These are phyloP conservation scores for Ascochyta clinopodiicola DNA, from an alignment of 2,329 filamentous ascomycete genomes.

Conservation along the genomic window DNA sequence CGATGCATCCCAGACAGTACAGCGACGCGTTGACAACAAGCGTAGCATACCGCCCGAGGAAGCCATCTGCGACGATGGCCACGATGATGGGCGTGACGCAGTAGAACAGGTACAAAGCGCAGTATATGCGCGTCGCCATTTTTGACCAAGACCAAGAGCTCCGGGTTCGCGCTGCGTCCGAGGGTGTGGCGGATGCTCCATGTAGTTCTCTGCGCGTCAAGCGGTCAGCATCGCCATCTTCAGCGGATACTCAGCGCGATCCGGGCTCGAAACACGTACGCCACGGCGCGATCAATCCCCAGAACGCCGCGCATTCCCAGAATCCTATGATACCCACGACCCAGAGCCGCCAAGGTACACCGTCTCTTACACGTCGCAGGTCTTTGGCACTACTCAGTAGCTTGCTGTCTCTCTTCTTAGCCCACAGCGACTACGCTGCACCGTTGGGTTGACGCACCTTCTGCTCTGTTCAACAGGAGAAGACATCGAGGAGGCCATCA, in stretches of 20 bases:
- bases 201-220: too few species aligned
- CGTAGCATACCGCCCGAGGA: too few species aligned
- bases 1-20: too few species aligned
- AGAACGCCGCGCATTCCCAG: conserved; percentile 19
- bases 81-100: conserved; percentile 43
- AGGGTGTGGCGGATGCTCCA: too few species aligned
- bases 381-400: too few species aligned
- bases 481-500: too few species aligned
- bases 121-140: conserved; percentile 57
- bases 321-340: conserved; percentile 16
- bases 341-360: conserved; percentile 17
- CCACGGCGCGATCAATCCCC: conserved; percentile 28
- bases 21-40: too few species aligned
- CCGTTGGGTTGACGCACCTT: too few species aligned
- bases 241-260: neutral
- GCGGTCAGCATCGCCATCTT: too few species aligned
- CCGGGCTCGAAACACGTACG: conserved; percentile 32
- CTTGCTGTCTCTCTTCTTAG: too few species aligned
- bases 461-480: too few species aligned
- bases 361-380: conserved; percentile 12
- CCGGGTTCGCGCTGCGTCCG: conserved; percentile 3
- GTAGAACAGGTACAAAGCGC: conserved; percentile 60
- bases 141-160: conserved; percentile 22
- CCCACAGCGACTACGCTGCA: too few species aligned
- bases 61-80: conserved; percentile 33